Base-by-base conservation (phyloP, 257 asterid species). In the Solanum corneliomulleri region DNA sequence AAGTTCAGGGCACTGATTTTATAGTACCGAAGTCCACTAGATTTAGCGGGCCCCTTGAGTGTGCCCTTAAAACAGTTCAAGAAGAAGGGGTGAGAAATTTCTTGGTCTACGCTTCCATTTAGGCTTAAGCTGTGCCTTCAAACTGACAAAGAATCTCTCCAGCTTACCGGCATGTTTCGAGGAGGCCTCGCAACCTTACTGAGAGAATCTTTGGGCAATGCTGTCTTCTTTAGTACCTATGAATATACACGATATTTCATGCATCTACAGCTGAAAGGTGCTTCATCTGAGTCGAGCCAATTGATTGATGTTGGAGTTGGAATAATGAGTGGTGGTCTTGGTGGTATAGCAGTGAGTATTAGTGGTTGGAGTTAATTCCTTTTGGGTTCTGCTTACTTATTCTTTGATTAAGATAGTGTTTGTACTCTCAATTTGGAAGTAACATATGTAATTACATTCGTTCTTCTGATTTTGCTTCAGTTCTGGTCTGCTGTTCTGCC, bases 1-100 rank as follows among this genome's bases (percentile, higher is more conserved):
- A 97, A 92, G 97, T 95, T 92, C 99, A 97, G 91, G 98, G 98
- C 86, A 90, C 92, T 21, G 98, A 92, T 62, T 91, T 94, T 64
- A 72, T 91, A 86, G 83, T 91, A 88, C 90, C 92, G 20, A 92
- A 91, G 82, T 88, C 92, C 86, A 90, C 91, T 82, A 92, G 94
- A 89, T 97, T 94, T 89, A 92, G 86, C 27, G 86, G 98, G 86
- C 95, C 99, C 66, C 91, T 93, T 87, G 98, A 97, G 86, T 97
- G 99, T 88, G 97, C 98, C 71, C 87, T 94, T 66, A 94, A 89
- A 91, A 94, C 98, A 71, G 86, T 95, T 52, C 92, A 94, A 92
- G 82, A 82, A 29, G 96, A 95, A 77, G 98, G 98, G 98, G 98
- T 95, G 88, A 94, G 98, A 84, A 90, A 85, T 64, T 60, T 23